phyloP scores from a whole-genome alignment of 2,329 filamentous ascomycete species.

The Podosphaera xanthii region DNA sequence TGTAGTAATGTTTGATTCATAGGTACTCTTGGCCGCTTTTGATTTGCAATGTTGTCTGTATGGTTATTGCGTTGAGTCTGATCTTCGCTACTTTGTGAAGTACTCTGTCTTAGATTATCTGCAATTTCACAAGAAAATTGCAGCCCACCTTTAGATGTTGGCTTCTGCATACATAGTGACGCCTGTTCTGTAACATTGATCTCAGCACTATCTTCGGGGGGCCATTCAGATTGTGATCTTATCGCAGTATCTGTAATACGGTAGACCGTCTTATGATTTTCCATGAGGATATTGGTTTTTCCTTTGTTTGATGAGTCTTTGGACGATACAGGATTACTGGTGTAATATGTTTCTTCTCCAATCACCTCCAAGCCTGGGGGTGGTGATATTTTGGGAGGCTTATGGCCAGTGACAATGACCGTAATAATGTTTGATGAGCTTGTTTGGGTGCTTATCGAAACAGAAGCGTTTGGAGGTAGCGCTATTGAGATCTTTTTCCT shows the following conservation, averaged over 20 bases:
- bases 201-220: neutral
- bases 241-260: slow-evolving; percentile 19
- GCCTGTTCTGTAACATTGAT: neutral
- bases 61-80: slow-evolving; percentile 3
- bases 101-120: neutral
- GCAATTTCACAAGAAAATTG: neutral
- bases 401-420: slow-evolving; percentile 33
- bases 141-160: neutral
- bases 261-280: slow-evolving; percentile 33
- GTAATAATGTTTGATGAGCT: slow-evolving; percentile 40
- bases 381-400: slow-evolving; percentile 27
- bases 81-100: neutral
- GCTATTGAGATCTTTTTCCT: slow-evolving; percentile 31
- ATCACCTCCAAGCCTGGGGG: slow-evolving; percentile 36
- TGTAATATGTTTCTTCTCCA: slow-evolving; percentile 21
- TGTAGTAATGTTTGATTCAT: slow-evolving; percentile 11
- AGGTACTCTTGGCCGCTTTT: slow-evolving; percentile 14
- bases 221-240: neutral
- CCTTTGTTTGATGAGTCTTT: slow-evolving; percentile 7
- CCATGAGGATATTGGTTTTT: slow-evolving; percentile 4
- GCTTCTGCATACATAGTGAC: neutral
- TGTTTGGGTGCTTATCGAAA: slow-evolving; percentile 35
- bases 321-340: slow-evolving; percentile 5
- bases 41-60: slow-evolving; percentile 11
- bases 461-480: slow-evolving; percentile 30